Percentiles rank a stretch among this genome's conserved stretches.
These are phyloP conservation scores for Grosmannia huntii DNA, from an alignment of 2,329 filamentous ascomycete genomes.

Conservation along the genomic window DNA sequence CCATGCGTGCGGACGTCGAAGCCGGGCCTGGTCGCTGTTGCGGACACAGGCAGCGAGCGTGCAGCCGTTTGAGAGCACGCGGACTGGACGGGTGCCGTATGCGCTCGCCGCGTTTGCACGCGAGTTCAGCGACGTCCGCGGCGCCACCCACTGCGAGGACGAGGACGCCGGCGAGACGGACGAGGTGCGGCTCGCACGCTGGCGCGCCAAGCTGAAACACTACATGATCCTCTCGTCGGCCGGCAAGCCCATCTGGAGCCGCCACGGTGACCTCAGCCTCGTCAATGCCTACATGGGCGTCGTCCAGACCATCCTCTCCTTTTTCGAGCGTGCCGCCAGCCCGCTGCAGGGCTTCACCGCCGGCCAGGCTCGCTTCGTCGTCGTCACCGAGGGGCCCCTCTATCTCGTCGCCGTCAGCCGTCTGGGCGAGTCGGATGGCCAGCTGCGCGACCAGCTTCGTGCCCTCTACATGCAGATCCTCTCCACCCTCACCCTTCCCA, in stretches of 20 bases:
- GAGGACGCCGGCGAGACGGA: conserved; percentile 29
- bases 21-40: conserved; percentile 55
- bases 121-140: conserved; percentile 62
- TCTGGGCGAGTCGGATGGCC: conserved; percentile 80
- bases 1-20: conserved; percentile 52
- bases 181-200: conserved; percentile 53
- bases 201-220: conserved; percentile 92
- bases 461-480: conserved; percentile 97
- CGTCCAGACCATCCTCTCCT: conserved; percentile 94
- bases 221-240: conserved; percentile 94
- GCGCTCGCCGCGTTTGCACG: conserved; percentile 53
- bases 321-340: conserved; percentile 74
- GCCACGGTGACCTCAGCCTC: conserved; percentile 79
- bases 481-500: conserved; percentile 84
- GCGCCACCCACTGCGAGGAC: conserved; percentile 22
- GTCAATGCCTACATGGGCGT: conserved; percentile 93
- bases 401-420: conserved; percentile 91
- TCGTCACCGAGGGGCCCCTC: conserved; percentile 72
- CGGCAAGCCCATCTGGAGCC: conserved; percentile 93
- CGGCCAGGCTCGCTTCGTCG: conserved; percentile 73
- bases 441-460: conserved; percentile 78
- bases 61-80: conserved; percentile 46
- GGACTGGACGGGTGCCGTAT: conserved; percentile 28
- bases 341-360: conserved; percentile 73
- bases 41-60: conserved; percentile 47